Evolutionary conservation across 768 basidiomycete species (phyloP).

Genomic region (Naganishia kalamii): DNA sequence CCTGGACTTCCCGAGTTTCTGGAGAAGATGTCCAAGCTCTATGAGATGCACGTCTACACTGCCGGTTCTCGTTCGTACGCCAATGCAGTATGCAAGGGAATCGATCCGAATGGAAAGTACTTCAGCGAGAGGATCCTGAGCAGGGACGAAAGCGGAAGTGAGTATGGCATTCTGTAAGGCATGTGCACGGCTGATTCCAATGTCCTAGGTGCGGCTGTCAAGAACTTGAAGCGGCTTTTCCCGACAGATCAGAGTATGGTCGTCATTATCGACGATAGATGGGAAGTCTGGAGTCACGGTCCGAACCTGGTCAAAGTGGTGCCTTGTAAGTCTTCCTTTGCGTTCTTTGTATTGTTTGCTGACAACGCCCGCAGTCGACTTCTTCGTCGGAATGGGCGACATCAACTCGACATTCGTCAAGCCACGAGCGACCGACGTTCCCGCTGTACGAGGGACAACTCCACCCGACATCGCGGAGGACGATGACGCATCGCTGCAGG

Average conservation of each 20-base stretch:
- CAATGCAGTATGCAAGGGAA: conserved; percentile 84
- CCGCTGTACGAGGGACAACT: conserved; percentile 49
- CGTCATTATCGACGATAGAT: conserved; percentile 95
- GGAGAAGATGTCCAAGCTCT: conserved; percentile 62
- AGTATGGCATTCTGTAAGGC: conserved; percentile 43
- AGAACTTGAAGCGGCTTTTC: conserved; percentile 83
- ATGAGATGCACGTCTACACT: conserved; percentile 99
- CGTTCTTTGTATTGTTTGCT: not conserved
- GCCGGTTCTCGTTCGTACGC: conserved; percentile 99
- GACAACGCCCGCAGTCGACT: conserved; percentile 64
- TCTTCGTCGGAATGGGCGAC: conserved; percentile 96
- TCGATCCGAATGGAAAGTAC: conserved; percentile 77
- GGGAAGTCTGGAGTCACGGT: conserved; percentile 97
- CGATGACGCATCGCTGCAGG: conserved; percentile 49
- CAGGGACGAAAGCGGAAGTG: conserved; percentile 94
- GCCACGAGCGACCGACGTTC: conserved; percentile 56
- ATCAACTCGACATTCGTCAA: conserved; percentile 85
- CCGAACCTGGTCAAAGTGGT: conserved; percentile 95
- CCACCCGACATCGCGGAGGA: conserved; percentile 45
- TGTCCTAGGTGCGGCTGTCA: conserved; percentile 56
- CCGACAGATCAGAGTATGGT: conserved; percentile 98
- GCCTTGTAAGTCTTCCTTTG: conserved; percentile 64
- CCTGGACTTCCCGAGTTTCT: conserved; percentile 82
- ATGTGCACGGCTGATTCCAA: conserved; percentile 44
- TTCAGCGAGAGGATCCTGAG: conserved; percentile 85